Evolutionary conservation across 2,329 filamentous ascomycete genomes (phyloP).

Genomic region (Aspergillus costaricaensis): DNA sequence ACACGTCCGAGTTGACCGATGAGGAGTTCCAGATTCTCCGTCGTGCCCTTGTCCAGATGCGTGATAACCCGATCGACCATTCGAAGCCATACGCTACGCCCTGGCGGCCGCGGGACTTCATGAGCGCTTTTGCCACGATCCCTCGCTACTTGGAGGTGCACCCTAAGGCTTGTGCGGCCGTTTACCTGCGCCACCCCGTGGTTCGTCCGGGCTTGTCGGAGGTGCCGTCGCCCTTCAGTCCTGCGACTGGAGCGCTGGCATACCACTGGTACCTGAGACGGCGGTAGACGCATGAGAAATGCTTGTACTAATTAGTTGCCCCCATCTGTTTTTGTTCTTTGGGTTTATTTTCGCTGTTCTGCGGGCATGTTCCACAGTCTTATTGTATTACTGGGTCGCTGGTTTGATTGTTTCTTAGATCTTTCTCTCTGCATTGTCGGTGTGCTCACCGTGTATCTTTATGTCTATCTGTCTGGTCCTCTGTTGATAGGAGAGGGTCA

Average conservation of each 20-base stretch:
- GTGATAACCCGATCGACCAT: slow-evolving; percentile 74
- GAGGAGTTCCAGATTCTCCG: slow-evolving; percentile 50
- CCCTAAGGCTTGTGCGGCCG: slow-evolving; percentile 92
- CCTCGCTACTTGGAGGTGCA: slow-evolving; percentile 96
- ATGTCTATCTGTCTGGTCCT: slow-evolving; percentile 20
- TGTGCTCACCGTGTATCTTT: slow-evolving; percentile 19
- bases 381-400: slow-evolving; percentile 42
- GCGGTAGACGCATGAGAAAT: slow-evolving; percentile 54
- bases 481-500: slow-evolving; percentile 3
- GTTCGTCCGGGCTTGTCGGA: slow-evolving; percentile 78
- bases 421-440: slow-evolving; percentile 16
- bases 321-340: slow-evolving; percentile 11
- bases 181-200: slow-evolving; percentile 92
- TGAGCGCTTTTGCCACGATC: slow-evolving; percentile 92
- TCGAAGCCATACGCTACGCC: slow-evolving; percentile 86
- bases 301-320: neutral
- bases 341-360: slow-evolving; percentile 22
- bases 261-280: slow-evolving; percentile 93
- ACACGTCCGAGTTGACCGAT: slow-evolving; percentile 51
- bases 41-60: slow-evolving; percentile 63
- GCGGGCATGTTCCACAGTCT: slow-evolving; percentile 26
- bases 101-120: slow-evolving; percentile 82
- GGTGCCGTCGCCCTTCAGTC: slow-evolving; percentile 78
- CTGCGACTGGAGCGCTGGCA: slow-evolving; percentile 72
- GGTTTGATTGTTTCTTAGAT: slow-evolving; percentile 21